Evolutionary conservation across 2,329 filamentous ascomycete genomes (phyloP).

Genomic region (Aspergillus sp.): DNA sequence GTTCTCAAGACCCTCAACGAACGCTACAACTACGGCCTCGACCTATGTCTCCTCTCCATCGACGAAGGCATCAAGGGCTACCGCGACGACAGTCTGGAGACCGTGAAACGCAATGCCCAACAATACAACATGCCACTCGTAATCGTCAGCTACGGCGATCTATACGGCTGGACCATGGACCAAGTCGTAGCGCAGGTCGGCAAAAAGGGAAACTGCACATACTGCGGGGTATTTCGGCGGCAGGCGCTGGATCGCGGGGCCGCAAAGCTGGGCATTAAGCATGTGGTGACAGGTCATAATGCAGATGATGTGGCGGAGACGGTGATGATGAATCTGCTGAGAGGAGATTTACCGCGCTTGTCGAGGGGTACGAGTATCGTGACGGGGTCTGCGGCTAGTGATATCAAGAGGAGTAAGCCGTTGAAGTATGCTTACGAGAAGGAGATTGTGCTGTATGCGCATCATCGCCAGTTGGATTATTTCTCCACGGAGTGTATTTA

Average conservation of each 20-base stretch:
- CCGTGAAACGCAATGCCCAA: conserved; percentile 87
- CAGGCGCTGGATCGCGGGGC: conserved; percentile 93
- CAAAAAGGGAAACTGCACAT: conserved; percentile 98
- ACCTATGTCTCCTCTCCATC: conserved; percentile 84
- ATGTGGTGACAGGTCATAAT: conserved; percentile 97
- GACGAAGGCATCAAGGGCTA: conserved; percentile 98
- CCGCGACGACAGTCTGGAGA: conserved; percentile 91
- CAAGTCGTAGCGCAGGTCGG: conserved; percentile 95
- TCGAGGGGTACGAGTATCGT: conserved; percentile 89
- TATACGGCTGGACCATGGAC: conserved; percentile 99
- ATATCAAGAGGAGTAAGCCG: conserved; percentile 93
- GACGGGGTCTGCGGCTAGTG: conserved; percentile 73
- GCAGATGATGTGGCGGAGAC: conserved; percentile 97
- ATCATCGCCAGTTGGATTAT: conserved; percentile 95
- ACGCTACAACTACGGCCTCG: conserved; percentile 79
- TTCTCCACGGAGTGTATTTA: conserved; percentile 99
- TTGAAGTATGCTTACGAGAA: conserved; percentile 99
- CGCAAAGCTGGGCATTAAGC: conserved; percentile 79
- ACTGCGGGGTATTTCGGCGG: conserved; percentile 92
- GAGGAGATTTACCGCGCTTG: conserved; percentile 84
- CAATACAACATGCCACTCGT: conserved; percentile 91
- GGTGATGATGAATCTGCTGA: conserved; percentile 92
- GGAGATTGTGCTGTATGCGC: conserved; percentile 95
- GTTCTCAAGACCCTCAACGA: conserved; percentile 95
- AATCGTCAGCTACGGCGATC: conserved; percentile 87